Base-by-base conservation (phyloP, 2,329 filamentous ascomycete genomes). In the Aspergillus sp. region DNA sequence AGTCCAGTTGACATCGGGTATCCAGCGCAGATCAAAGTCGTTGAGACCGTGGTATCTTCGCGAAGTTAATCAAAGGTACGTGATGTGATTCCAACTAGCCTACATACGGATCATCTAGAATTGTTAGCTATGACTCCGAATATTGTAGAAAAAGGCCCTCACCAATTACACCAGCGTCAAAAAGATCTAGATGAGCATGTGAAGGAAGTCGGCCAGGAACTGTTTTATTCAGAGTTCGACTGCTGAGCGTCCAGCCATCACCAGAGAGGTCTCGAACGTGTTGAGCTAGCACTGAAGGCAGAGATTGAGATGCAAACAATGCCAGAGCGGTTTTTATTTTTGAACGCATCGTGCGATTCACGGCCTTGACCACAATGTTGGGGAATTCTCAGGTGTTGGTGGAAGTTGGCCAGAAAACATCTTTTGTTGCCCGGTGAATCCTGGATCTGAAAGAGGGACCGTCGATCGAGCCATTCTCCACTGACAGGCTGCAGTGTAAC, bases 11-110 rank as follows among this genome's bases (percentile, higher is more conserved):
- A 66, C 65, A 53, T 70, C 67, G n/a, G 70, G 70, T 27, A 84
- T 69, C 79, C 79, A 83, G 26, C 78, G 73, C 11, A 79, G 68
- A 43, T 81, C 67, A 52, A 81, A 80, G 51, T 83, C 78, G 46
- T 81, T 82, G 1, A 79, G 60, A 2, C 76, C 78, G 52, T 73
- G 72, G 44, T 79, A 74, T 37, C 71, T 64, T 44, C 5, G 13
- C 13, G 7, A 7, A 4, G 11, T 8, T 38, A 32, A n/a, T 32
- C 8, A 9, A 32, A 4, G 19, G 19, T 19, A 19, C 19, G 19
- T 2, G 8, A 32, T 32, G 31, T 32, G n/a, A 32, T n/a, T 9
- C 2, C 4, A n/a, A 32, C 3, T 3, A 32, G 2, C 31, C 29
- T 7, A 58, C 62, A 52, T 46, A 65, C 63, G 64, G 64, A 34